Evolutionary conservation across 495 filamentous ascomycete genomes (phyloP), one percentile per base, ranked within the genome.

Genomic region (Lophiotrema nucula): DNA sequence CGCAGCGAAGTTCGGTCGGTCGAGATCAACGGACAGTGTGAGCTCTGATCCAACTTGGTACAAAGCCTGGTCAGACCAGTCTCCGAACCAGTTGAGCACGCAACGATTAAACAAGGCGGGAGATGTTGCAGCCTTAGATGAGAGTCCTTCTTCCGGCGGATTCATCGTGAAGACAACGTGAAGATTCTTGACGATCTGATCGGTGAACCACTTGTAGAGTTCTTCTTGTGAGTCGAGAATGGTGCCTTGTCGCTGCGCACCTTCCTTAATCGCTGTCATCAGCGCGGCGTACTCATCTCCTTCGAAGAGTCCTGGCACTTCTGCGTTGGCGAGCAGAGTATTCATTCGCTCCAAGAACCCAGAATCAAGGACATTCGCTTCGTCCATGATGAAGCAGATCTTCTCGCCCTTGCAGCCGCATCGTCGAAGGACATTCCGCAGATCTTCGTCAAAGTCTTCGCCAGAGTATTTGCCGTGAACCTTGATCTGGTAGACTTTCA

Each of bases 141-240:
- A 91, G 38, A 99, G 74, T 1, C 92, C 93, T 58, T 92, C 95
- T 69, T 96, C 88, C 3, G 93, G 93, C n/a, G 93, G 93, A 72
- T 99, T 99, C 93, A 99, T 99, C 1, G 93, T 99, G 68, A 99
- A 97, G 33, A 99, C 93, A 53, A 99, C 95, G 68, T 99, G 93
- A 37, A 99, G 74, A 68, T 99, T 99, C 81, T 95, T 96, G 70
- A 97, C 88, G 61, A 99, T 97, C 73, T 99, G 93, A 56, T 95
- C 88, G 0, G 95, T 99, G 76, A 99, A 99, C 93, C 93, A 99
- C 73, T 96, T 97, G 79, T 99, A 97, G 1, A 97, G 79, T 74
- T 99, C 93, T 76, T 99, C 93, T 68, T 96, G 90, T 0, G 92
- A 97, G 74, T 99, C 93, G 0, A 97, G 82, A 41, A 97, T 81